These are phyloP conservation scores for Petasospora fabianii DNA, from an alignment of 1,139 yeast species.

Conservation along the genomic window DNA sequence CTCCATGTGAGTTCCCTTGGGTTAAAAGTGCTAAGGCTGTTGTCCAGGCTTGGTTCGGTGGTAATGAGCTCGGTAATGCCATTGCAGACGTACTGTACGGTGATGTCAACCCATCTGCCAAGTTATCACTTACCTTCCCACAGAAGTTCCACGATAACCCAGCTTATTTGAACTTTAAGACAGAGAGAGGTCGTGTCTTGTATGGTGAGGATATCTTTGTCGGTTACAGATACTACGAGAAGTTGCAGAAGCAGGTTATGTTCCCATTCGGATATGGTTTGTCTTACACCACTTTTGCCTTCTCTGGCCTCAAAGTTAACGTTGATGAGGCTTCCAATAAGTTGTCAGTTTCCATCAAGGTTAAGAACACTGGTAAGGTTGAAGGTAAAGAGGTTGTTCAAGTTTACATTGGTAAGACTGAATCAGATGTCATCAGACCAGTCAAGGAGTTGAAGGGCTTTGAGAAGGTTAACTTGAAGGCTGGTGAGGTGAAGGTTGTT, in stretches of 20 bases:
- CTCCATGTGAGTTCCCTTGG: slow-evolving; percentile 64
- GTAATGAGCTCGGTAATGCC: slow-evolving; percentile 46
- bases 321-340: slow-evolving; percentile 29
- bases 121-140: slow-evolving; percentile 59
- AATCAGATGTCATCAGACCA: slow-evolving; percentile 46
- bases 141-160: slow-evolving; percentile 42
- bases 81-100: slow-evolving; percentile 60
- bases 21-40: slow-evolving; percentile 42
- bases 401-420: slow-evolving; percentile 38
- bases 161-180: slow-evolving; percentile 43
- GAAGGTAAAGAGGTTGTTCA: slow-evolving; percentile 45
- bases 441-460: slow-evolving; percentile 56
- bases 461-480: slow-evolving; percentile 41
- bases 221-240: slow-evolving; percentile 60
- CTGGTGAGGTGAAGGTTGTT: slow-evolving; percentile 40
- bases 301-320: slow-evolving; percentile 29
- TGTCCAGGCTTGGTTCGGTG: slow-evolving; percentile 50
- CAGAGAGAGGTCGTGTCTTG: slow-evolving; percentile 48
- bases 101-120: slow-evolving; percentile 62
- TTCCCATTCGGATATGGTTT: slow-evolving; percentile 63
- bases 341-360: slow-evolving; percentile 37
- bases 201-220: slow-evolving; percentile 51
- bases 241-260: slow-evolving; percentile 40
- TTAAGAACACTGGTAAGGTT: slow-evolving; percentile 39
- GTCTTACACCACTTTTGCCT: slow-evolving; percentile 48